Evolutionary conservation across 2,329 filamentous ascomycete genomes (phyloP).

Genomic region (Coniella vitis): DNA sequence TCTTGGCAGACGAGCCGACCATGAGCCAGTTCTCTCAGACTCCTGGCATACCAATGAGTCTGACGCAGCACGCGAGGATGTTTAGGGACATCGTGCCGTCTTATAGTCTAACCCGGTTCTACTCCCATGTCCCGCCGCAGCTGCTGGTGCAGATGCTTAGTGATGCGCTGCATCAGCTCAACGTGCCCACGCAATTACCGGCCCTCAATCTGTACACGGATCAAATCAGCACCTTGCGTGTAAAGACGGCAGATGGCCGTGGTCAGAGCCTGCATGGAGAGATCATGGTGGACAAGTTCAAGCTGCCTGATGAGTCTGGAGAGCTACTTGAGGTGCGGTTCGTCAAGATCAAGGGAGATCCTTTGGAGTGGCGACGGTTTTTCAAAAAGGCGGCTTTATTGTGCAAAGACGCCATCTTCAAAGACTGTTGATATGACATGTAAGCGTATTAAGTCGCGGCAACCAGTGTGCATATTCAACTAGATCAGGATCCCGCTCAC

Average conservation of each 20-base stretch:
- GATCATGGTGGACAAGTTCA: slow-evolving; percentile 63
- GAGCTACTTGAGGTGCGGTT: slow-evolving; percentile 82
- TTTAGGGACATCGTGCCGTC: slow-evolving; percentile 90
- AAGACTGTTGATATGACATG: slow-evolving; percentile 34
- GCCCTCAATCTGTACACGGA: slow-evolving; percentile 40
- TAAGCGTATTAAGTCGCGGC: too few species aligned
- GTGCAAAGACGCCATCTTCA: slow-evolving; percentile 77
- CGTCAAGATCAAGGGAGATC: slow-evolving; percentile 91
- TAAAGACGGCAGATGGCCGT: slow-evolving; percentile 68
- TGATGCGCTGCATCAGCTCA: slow-evolving; percentile 77
- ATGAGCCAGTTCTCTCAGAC: slow-evolving; percentile 78
- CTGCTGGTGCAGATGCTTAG: slow-evolving; percentile 74
- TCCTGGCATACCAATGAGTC: slow-evolving; percentile 70
- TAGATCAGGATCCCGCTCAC: too few species aligned
- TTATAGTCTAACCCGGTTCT: slow-evolving; percentile 85
- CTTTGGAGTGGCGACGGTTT: slow-evolving; percentile 89
- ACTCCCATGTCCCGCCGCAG: slow-evolving; percentile 69
- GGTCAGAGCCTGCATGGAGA: slow-evolving; percentile 68
- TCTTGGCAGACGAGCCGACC: slow-evolving; percentile 78
- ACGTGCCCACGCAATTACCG: slow-evolving; percentile 61
- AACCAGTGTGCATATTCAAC: too few species aligned
- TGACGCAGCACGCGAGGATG: slow-evolving; percentile 81
- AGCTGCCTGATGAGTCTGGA: slow-evolving; percentile 43
- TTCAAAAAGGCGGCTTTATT: slow-evolving; percentile 93
- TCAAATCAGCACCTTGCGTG: slow-evolving; percentile 56